Base-by-base conservation (phyloP, 2,329 filamentous ascomycete genomes). In the Claviceps capensis region DNA sequence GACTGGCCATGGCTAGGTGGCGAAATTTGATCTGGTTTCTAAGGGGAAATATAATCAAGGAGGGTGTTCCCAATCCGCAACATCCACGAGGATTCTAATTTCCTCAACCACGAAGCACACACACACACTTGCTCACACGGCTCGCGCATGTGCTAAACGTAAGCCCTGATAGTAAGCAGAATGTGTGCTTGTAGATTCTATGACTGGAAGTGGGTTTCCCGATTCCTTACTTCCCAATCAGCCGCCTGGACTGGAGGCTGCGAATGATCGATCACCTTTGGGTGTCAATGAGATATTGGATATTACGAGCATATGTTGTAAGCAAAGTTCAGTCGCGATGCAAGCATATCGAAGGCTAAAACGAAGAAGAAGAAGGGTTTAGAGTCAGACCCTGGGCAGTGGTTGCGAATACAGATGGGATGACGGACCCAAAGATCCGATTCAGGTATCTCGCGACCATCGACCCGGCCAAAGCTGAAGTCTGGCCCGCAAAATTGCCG, bases 1-100 rank as follows among this genome's bases (percentile, higher is more conserved):
- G 70, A 61, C 73, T 76, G 58, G 74, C 70, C 76, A 79, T 78
- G 67, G 64, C 52, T 65, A 63, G 64, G 61, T 59, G 60, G 64
- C 61, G 65, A 69, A 65, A 64, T 70, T 66, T 67, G 68, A 69
- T 66, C 65, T 62, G 55, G 40, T 22, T 49, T 22, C 40, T 30
- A 22, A 37, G 45, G 41, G 34, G 42, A 38, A 38, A 26, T 37
- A 38, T 34, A 46, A 50, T 19, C 37, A 41, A 52, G 30, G 42
- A 40, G 47, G 36, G 45, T 49, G 43, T 30, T 47, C 50, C n/a
- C 45, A 47, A 40, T 41, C 48, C 41, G 51, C 48, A 34, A 50
- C 51, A 41, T 42, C 19, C 17, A 30, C 44, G 42, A 45, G 36
- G 37, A 46, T 19, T 45, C 51, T 11, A 42, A 53, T 51, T 47